Evolutionary conservation across 106 monocot species (phyloP).

Genomic region (Chionographis japonica): DNA sequence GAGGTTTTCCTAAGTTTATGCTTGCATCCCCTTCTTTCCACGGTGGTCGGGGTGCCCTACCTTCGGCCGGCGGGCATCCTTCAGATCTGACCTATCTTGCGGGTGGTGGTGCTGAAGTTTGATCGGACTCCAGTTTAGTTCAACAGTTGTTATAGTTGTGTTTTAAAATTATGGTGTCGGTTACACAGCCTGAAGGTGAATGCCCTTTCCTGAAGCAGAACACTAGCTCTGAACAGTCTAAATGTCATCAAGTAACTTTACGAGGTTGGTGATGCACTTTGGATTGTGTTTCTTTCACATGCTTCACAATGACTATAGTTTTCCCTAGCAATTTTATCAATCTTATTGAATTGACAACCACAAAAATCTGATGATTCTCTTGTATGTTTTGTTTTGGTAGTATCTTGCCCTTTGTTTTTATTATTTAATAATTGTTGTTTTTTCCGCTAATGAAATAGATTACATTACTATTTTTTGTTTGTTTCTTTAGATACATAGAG

Average conservation of each 20-base stretch:
- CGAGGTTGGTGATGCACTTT: constrained; percentile 20
- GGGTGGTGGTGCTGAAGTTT: constrained; percentile 61
- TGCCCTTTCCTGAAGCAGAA: constrained; percentile 33
- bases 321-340: background rate
- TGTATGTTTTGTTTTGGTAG: no score
- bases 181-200: constrained; percentile 34
- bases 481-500: no score
- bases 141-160: background rate
- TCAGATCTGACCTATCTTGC: constrained; percentile 80
- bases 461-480: no score
- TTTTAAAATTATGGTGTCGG: constrained; percentile 44
- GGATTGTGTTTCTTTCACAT: background rate
- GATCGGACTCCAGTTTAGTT: constrained; percentile 2
- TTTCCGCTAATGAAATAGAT: no score
- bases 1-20: constrained; percentile 66
- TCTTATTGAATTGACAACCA: background rate
- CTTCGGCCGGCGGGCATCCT: constrained; percentile 91
- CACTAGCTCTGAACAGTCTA: constrained; percentile 18
- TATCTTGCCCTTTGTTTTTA: no score
- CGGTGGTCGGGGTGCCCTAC: constrained; percentile 87
- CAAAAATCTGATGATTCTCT: no score
- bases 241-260: constrained; percentile 14
- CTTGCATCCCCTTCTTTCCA: constrained; percentile 87
- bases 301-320: background rate
- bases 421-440: background rate